Conservation (phyloP, 257 asterid genomes). For the Salvia splendens region DNA sequence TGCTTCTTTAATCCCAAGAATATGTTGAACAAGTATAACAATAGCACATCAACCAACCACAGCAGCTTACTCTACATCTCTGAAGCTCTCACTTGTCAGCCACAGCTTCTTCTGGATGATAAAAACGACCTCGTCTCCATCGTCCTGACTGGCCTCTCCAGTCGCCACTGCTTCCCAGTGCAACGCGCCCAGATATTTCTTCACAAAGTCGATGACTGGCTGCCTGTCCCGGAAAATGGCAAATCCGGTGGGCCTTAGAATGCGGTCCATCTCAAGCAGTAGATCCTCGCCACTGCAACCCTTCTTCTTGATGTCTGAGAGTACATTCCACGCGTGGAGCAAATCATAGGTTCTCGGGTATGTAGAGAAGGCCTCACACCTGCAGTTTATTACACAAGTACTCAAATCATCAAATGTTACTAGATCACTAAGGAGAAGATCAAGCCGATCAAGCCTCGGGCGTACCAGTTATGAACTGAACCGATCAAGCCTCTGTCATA, state of each 20-base stretch:
- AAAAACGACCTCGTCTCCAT: conserved; percentile 63
- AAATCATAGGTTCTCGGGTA: conserved; percentile 91
- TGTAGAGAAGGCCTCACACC: conserved; percentile 98
- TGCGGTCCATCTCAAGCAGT: conserved; percentile 87
- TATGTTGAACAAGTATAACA: conserved; percentile 38
- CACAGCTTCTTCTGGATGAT: conserved; percentile 80
- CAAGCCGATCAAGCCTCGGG: not conserved
- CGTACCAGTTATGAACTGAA: conserved; percentile 80
- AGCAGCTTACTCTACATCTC: conserved; percentile 60
- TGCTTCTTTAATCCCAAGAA: conserved; percentile 48
- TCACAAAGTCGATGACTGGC: conserved; percentile 73
- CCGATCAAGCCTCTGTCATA: conserved; percentile 93
- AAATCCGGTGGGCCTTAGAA: conserved; percentile 87
- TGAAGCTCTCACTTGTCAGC: conserved; percentile 87
- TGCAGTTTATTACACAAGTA: conserved; percentile 29
- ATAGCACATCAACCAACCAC: conserved; percentile 14
- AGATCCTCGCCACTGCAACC: conserved; percentile 97
- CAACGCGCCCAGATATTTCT: conserved; percentile 70
- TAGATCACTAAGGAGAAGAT: not conserved
- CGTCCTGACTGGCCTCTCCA: conserved; percentile 55
- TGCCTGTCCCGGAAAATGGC: conserved; percentile 72
- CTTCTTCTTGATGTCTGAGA: conserved; percentile 87
- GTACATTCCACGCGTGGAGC: conserved; percentile 84
- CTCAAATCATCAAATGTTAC: not conserved
- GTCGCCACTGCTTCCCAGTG: conserved; percentile 88